Conservation (phyloP, 2,329 filamentous ascomycete genomes). For the Scleromitrula shiraiana region DNA sequence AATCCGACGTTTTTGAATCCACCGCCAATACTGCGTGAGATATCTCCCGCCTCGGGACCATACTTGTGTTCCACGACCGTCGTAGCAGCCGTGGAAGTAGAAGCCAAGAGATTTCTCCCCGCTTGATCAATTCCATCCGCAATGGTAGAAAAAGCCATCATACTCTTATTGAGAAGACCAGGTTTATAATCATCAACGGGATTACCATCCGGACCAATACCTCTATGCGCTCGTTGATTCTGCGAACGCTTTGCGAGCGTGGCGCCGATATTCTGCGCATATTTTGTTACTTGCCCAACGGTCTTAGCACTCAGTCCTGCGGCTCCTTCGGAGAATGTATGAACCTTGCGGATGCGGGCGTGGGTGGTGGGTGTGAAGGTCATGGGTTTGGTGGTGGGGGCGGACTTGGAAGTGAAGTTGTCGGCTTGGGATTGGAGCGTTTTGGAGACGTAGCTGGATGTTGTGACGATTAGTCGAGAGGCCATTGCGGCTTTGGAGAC, state of each 20-base stretch:
- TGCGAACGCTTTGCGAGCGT: conserved; percentile 56
- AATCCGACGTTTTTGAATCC: conserved; percentile 94
- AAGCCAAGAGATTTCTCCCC: conserved; percentile 67
- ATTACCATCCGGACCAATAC: conserved; percentile 63
- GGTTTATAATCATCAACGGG: conserved; percentile 63
- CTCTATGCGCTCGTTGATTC: conserved; percentile 47
- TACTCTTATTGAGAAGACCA: conserved; percentile 84
- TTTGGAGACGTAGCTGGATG: conserved; percentile 70
- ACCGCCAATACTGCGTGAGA: conserved; percentile 68
- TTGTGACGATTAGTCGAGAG: conserved; percentile 86
- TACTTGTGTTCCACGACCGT: conserved; percentile 86
- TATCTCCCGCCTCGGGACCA: conserved; percentile 72
- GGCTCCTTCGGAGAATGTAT: conserved; percentile 73
- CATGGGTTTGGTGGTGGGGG: conserved; percentile 71
- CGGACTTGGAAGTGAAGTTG: conserved; percentile 69
- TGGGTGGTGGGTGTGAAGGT: conserved; percentile 84
- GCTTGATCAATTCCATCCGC: conserved; percentile 90
- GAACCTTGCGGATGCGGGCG: conserved; percentile 77
- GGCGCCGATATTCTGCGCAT: conserved; percentile 87
- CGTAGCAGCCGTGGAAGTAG: conserved; percentile 69
- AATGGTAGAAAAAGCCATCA: conserved; percentile 94
- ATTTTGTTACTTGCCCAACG: conserved; percentile 71
- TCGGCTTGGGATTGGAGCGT: conserved; percentile 71
- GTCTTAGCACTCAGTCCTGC: conserved; percentile 78
- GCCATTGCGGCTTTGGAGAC: conserved; percentile 83